Evolutionary conservation across 345 rosid species (phyloP).

Genomic region (Moricandia moricandioides): DNA sequence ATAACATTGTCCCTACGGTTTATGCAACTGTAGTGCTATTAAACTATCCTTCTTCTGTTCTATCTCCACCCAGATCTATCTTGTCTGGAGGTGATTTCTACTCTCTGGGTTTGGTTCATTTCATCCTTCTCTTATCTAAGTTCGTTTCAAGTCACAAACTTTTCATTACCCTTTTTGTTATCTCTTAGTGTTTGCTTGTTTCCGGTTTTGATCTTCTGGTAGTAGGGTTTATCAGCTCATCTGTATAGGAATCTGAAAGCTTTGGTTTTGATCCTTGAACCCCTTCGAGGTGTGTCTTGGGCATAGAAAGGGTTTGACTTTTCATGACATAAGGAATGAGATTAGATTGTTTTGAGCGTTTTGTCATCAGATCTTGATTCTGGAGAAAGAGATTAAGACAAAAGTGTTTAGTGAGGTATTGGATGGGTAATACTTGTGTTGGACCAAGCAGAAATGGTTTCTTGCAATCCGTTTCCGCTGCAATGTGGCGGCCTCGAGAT

Average conservation of each 20-base stretch:
- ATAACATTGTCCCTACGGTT: slow-evolving; percentile 9
- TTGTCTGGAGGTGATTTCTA: too few relatives aligned
- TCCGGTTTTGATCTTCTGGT: too few relatives aligned
- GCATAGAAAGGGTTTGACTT: slow-evolving; percentile 21
- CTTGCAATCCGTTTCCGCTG: too few relatives aligned
- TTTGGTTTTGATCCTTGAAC: neutral
- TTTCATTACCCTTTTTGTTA: slow-evolving; percentile 12
- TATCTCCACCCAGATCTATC: too few relatives aligned
- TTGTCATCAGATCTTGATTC: slow-evolving; percentile 42
- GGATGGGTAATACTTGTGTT: slow-evolving; percentile 85
- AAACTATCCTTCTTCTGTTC: slow-evolving; percentile 8
- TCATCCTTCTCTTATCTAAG: neutral
- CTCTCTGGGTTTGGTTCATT: neutral
- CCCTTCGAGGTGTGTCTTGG: neutral
- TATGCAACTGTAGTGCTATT: slow-evolving; percentile 37
- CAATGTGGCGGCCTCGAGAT: neutral
- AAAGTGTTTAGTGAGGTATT: neutral
- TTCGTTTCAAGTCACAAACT: slow-evolving; percentile 7
- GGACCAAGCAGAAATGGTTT: slow-evolving; percentile 49
- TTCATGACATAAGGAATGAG: slow-evolving; percentile 12
- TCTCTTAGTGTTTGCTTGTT: neutral
- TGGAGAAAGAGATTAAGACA: slow-evolving; percentile 15
- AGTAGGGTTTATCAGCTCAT: neutral
- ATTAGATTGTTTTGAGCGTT: slow-evolving; percentile 26
- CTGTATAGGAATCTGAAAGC: neutral